Evolutionary conservation across 768 basidiomycete genomes (phyloP).

Genomic region (Pleurotus sapidus): DNA sequence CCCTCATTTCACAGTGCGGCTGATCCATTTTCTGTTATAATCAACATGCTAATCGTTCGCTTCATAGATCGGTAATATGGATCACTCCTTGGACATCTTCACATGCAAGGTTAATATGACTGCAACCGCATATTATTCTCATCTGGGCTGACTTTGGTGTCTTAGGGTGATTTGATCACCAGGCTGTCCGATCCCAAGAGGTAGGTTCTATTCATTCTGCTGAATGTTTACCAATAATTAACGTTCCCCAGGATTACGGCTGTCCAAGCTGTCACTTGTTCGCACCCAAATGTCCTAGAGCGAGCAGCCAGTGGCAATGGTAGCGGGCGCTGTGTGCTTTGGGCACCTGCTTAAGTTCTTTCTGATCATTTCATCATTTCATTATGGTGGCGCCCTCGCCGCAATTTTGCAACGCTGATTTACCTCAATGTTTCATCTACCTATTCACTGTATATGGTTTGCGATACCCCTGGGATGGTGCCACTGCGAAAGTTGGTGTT

Average conservation of each 20-base stretch:
- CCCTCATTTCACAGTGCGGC: constrained; percentile 77
- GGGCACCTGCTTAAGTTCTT: constrained; percentile 47
- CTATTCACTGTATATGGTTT: neutral
- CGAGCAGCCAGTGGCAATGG: constrained; percentile 77
- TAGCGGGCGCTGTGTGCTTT: constrained; percentile 76
- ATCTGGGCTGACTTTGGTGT: neutral
- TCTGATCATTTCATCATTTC: constrained; percentile 11
- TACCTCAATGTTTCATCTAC: neutral
- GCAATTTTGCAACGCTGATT: neutral
- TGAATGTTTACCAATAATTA: constrained; percentile 5
- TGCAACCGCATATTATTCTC: neutral
- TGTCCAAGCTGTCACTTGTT: constrained; percentile 88
- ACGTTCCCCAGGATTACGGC: constrained; percentile 59
- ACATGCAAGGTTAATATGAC: constrained; percentile 54
- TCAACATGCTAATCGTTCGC: neutral
- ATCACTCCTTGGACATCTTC: constrained; percentile 73
- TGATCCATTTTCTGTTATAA: neutral
- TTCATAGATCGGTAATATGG: constrained; percentile 70
- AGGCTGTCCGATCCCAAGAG: constrained; percentile 53
- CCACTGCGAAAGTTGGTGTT: too few relatives aligned
- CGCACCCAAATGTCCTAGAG: constrained; percentile 73
- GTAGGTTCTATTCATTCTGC: constrained; percentile 30
- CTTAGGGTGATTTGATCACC: constrained; percentile 67
- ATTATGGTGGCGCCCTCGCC: neutral
- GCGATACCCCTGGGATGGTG: too few relatives aligned